Evolutionary conservation across 1,139 yeast species (phyloP), one percentile per base, ranked within the genome.

Genomic region (Eremothecium coryli): DNA sequence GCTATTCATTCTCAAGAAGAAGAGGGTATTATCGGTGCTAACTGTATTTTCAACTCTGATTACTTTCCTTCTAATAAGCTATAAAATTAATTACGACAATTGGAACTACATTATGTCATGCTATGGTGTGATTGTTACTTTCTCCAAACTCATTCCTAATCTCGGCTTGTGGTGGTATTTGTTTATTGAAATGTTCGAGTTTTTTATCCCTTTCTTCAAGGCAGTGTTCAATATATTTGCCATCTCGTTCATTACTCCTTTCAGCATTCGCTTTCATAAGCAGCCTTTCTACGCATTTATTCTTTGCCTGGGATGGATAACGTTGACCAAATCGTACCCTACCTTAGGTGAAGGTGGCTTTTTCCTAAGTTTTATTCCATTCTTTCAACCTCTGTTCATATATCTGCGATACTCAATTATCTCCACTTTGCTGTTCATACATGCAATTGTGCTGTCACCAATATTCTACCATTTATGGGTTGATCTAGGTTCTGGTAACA

Each of bases 131-230:
- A 62, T 74, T 7, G 50, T 85, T 5, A 61, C 66, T 22, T 78
- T 82, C 48, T 68, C 68, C 32, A 85, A 84, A 43, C 73, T 85
- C 6, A 45, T 46, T 16, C 61, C 61, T 10, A 86, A 86, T 57
- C 61, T 90, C 43, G 98, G 98, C 0, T 65, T 90, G 25, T 90
- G 99, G 99, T 90, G 99, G 99, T 90, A 90, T 62, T 76, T 88
- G 48, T 90, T 90, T 64, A 81, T 93, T 18, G 98, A 90, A 56
- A 82, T 90, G 77, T 90, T 90, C 61, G 93, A 80, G 37, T 82
- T 77, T 52, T 90, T 90, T 66, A 71, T 81, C 18, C 77, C 85
- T 12, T 86, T 90, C 54, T 90, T 82, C 63, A 64, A 79, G 26
- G 78, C 86, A 8, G 78, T 86, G 18, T 93, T 88, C 70, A 90